Conservation (phyloP, 2,329 filamentous ascomycete species). For the Dothideomycetes sp. region DNA sequence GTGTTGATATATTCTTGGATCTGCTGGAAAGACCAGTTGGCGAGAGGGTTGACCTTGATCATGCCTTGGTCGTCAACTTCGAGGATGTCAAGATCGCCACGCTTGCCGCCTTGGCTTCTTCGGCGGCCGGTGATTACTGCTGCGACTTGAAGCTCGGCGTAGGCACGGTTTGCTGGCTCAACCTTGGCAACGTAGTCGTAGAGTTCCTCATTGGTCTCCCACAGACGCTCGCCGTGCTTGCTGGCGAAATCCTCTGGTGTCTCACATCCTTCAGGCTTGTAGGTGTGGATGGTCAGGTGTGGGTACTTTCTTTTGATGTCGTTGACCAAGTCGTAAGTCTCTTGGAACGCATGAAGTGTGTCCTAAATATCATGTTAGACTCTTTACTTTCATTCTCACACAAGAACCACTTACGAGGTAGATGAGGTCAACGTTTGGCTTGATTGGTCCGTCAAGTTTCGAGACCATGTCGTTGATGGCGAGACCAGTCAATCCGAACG, state of each 20-base stretch:
- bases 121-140: constrained; percentile 88
- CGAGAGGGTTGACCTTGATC: constrained; percentile 95
- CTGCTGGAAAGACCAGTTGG: constrained; percentile 85
- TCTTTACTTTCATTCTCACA: no score
- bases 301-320: constrained; percentile 67
- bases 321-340: constrained; percentile 44
- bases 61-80: constrained; percentile 86
- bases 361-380: constrained; percentile 31
- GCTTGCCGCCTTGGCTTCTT: constrained; percentile 84
- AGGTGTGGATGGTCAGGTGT: constrained; percentile 71
- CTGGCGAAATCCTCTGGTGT: constrained; percentile 68
- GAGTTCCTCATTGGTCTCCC: constrained; percentile 74
- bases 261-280: constrained; percentile 69
- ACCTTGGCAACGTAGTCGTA: constrained; percentile 98
- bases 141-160: constrained; percentile 73
- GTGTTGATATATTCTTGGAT: constrained; percentile 80
- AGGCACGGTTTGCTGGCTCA: constrained; percentile 86
- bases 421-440: constrained; percentile 39
- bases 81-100: constrained; percentile 80
- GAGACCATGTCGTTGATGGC: constrained; percentile 57
- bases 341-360: constrained; percentile 40
- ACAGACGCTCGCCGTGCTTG: constrained; percentile 71
- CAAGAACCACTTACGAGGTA: constrained; percentile 29
- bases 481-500: constrained; percentile 40
- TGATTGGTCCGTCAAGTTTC: constrained; percentile 55